A percentile compares a stretch with the other conserved stretches of the same genome.
phyloP scores from a whole-genome alignment of 495 filamentous ascomycete species.

The Daldinia childiae region DNA sequence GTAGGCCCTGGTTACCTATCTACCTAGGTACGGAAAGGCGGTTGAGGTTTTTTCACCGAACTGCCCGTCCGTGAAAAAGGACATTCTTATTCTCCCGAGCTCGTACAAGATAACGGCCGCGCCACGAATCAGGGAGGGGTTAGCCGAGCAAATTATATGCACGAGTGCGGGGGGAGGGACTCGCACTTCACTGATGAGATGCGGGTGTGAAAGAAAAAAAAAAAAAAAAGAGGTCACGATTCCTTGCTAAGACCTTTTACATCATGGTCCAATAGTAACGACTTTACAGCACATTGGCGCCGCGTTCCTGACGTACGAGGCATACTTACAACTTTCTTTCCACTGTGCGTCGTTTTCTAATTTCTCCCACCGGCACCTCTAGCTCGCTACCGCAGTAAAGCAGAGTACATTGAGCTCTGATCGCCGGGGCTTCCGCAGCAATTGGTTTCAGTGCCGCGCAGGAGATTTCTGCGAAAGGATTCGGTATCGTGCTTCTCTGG shows the following conservation, averaged over 20 bases:
- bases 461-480: slow-evolving; percentile 59
- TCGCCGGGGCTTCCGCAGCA: slow-evolving; percentile 67
- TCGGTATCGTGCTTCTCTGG: slow-evolving; percentile 66
- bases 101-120: slow-evolving; percentile 37
- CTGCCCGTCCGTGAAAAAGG: slow-evolving; percentile 24
- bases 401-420: slow-evolving; percentile 51
- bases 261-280: slow-evolving; percentile 27
- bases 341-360: slow-evolving; percentile 36
- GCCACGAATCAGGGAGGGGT: slow-evolving; percentile 40
- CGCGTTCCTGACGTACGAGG: slow-evolving; percentile 41
- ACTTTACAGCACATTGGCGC: slow-evolving; percentile 29
- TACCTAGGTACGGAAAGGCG: not conserved
- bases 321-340: slow-evolving; percentile 17
- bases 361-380: slow-evolving; percentile 34
- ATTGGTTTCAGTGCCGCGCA: slow-evolving; percentile 63
- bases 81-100: slow-evolving; percentile 42
- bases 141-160: slow-evolving; percentile 31
- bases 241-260: slow-evolving; percentile 16
- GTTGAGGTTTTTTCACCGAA: slow-evolving; percentile 5
- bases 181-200: slow-evolving; percentile 24
- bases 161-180: slow-evolving; percentile 30
- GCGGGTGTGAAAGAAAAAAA: slow-evolving; percentile 6
- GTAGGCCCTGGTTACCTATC: not conserved
- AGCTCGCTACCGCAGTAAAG: slow-evolving; percentile 30
- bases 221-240: slow-evolving; percentile 19